Conservation (phyloP, 495 filamentous ascomycete genomes). For the Neurospora tetraspora region DNA sequence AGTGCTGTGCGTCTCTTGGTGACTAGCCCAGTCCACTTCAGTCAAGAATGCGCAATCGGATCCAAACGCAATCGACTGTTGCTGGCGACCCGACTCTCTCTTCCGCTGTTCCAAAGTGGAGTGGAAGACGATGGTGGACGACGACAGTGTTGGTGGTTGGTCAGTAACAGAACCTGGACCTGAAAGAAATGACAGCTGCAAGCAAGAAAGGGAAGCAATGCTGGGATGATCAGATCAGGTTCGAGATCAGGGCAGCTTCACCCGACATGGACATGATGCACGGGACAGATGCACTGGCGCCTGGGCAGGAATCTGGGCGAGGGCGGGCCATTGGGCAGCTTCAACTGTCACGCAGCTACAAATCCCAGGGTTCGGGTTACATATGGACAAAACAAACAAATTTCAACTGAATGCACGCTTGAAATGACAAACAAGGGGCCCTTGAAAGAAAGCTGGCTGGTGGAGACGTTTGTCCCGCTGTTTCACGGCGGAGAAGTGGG, state of each 20-base stretch:
- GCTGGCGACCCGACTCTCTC: neutral
- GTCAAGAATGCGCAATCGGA: neutral
- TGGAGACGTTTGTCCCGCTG: neutral
- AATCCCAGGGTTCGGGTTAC: neutral
- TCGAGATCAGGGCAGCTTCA: neutral
- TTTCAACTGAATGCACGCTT: neutral
- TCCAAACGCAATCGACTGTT: neutral
- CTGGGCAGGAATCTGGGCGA: neutral
- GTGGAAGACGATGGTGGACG: neutral
- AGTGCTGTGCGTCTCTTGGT: neutral
- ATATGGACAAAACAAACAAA: neutral
- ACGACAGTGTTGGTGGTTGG: neutral
- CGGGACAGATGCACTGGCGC: neutral
- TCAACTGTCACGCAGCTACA: neutral
- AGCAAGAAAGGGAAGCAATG: neutral
- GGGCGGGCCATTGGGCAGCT: neutral
- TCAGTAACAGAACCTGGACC: neutral
- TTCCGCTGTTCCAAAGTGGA: neutral
- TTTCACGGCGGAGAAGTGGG: neutral
- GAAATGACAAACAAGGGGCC: neutral
- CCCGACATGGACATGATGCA: neutral
- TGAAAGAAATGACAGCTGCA: neutral
- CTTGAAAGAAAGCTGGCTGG: neutral
- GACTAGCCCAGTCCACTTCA: no score
- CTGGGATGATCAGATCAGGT: neutral